Evolutionary conservation across 139 green algal genomes (phyloP).

Genomic region (Chlorella sp.): DNA sequence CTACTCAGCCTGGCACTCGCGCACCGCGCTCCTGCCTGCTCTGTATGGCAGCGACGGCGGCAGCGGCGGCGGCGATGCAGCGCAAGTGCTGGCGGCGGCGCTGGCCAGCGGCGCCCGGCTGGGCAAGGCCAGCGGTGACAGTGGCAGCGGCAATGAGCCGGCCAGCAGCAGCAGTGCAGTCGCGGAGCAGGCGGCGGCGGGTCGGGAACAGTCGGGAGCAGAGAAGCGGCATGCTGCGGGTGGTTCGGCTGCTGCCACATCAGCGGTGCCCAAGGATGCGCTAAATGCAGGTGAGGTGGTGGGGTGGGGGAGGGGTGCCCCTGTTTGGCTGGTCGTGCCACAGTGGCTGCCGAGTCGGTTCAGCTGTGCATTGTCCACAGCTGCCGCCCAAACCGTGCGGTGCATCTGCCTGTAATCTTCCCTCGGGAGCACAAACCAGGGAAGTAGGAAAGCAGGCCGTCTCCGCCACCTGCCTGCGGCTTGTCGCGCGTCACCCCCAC

Average conservation of each 20-base stretch:
- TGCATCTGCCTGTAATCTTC: too few relatives aligned
- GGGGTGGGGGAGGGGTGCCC: too few relatives aligned
- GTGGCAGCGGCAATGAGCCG: neutral
- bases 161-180: neutral
- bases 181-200: neutral
- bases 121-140: slow-evolving; percentile 3
- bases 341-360: too few relatives aligned
- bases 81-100: slow-evolving; percentile 15
- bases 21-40: slow-evolving; percentile 77
- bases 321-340: too few relatives aligned
- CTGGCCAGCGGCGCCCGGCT: neutral
- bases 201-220: neutral
- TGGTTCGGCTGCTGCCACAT: slow-evolving; percentile 5
- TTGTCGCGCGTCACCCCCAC: too few relatives aligned
- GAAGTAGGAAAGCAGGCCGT: too few relatives aligned
- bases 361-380: too few relatives aligned
- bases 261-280: slow-evolving; percentile 58
- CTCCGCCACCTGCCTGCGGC: too few relatives aligned
- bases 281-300: slow-evolving; percentile 53
- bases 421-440: too few relatives aligned
- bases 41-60: slow-evolving; percentile 28
- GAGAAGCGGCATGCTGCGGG: neutral
- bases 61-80: neutral
- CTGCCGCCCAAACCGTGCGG: too few relatives aligned
- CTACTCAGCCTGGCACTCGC: slow-evolving; percentile 97